phyloP scores from a whole-genome alignment of 345 rosid species.

The Hibiscus mutabilis region DNA sequence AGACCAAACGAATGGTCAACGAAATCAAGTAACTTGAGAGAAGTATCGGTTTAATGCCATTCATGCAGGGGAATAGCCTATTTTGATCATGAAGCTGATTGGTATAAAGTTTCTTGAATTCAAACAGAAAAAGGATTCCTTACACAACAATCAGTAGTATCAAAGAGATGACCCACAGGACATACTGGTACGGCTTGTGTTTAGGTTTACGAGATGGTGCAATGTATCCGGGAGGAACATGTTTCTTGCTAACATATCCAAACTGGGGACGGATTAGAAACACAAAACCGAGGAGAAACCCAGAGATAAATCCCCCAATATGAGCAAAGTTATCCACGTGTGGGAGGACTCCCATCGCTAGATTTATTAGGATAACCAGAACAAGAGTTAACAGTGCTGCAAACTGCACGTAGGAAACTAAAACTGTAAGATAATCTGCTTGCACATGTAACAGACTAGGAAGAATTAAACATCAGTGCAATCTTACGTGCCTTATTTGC shows the following conservation, averaged over 20 bases:
- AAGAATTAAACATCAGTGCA: background rate
- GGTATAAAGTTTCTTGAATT: background rate
- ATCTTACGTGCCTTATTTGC: constrained; percentile 58
- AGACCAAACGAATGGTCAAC: too few relatives aligned
- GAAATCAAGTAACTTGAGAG: too few relatives aligned
- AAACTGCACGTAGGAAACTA: background rate
- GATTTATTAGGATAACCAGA: constrained; percentile 2
- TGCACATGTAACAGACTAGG: background rate
- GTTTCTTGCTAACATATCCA: background rate
- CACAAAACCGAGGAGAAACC: background rate
- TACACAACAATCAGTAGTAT: constrained; percentile 53
- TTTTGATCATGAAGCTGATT: background rate
- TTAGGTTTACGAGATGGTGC: constrained; percentile 34
- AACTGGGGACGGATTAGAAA: background rate
- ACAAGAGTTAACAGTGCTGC: background rate
- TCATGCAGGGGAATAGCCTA: background rate
- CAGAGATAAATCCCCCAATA: background rate
- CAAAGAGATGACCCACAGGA: constrained; percentile 48
- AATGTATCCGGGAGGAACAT: background rate
- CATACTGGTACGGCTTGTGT: constrained; percentile 70
- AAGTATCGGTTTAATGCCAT: background rate
- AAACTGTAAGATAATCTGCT: background rate
- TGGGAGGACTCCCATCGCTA: background rate
- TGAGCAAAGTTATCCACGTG: background rate
- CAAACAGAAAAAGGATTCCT: constrained; percentile 10